Conservation (phyloP, 73 alveolate species). For the Paraurostyla sp. region DNA sequence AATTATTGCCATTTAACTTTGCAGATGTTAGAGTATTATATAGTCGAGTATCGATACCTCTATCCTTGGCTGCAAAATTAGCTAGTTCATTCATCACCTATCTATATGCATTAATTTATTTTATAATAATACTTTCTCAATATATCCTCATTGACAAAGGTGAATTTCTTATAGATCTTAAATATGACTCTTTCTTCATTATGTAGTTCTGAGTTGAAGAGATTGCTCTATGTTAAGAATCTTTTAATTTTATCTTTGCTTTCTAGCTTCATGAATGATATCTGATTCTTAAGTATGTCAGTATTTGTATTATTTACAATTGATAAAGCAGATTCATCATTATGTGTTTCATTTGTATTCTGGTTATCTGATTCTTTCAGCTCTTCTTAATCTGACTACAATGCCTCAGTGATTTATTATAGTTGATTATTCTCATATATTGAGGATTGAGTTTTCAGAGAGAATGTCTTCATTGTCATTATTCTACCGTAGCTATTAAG, state of each 20-base stretch:
- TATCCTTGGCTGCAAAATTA: conserved; percentile 53
- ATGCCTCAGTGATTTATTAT: conserved; percentile 15
- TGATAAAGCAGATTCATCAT: conserved; percentile 11
- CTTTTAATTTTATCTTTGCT: not conserved
- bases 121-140: conserved; percentile 46
- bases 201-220: not conserved
- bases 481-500: too few species aligned
- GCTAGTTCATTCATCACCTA: conserved; percentile 61
- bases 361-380: not conserved
- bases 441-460: too few species aligned
- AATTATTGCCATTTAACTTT: not conserved
- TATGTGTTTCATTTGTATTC: not conserved
- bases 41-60: not conserved
- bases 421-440: not conserved
- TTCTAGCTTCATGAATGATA: not conserved
- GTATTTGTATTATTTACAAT: not conserved
- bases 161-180: conserved; percentile 41
- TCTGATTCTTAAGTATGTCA: not conserved
- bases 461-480: too few species aligned
- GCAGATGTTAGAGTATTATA: conserved; percentile 13
- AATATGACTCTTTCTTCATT: conserved; percentile 47
- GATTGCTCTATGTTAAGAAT: not conserved
- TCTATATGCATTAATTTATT: too few species aligned
- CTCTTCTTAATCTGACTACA: conserved; percentile 29
- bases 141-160: conserved; percentile 58